Conservation (phyloP, 371 early-diverging fungal species). For the Mucor velutinosus region DNA sequence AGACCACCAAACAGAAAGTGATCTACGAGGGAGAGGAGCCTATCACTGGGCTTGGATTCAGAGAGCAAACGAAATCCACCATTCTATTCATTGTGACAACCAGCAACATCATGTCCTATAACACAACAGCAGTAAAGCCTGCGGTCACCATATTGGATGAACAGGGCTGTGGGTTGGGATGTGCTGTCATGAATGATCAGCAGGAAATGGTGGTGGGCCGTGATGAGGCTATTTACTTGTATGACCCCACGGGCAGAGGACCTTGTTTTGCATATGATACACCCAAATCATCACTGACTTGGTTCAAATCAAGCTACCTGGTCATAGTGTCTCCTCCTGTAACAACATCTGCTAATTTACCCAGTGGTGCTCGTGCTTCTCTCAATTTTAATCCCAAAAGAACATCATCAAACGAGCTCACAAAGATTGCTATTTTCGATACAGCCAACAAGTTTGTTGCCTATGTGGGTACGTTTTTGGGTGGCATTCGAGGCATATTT, state of each 20-base stretch:
- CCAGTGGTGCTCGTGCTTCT: slow-evolving; percentile 35
- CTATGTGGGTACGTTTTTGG: slow-evolving; percentile 72
- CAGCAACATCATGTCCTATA: slow-evolving; percentile 66
- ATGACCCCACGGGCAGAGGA: slow-evolving; percentile 89
- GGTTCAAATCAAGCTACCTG: slow-evolving; percentile 77
- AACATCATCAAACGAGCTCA: slow-evolving; percentile 44
- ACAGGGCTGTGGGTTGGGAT: slow-evolving; percentile 81
- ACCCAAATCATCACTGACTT: slow-evolving; percentile 72
- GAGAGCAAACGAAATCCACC: slow-evolving; percentile 69
- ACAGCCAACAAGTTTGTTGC: slow-evolving; percentile 90
- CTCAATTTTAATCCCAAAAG: slow-evolving; percentile 33
- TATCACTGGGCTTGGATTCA: slow-evolving; percentile 83
- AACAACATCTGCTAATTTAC: slow-evolving; percentile 48
- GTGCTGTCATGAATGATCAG: slow-evolving; percentile 72
- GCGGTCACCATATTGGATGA: slow-evolving; percentile 72
- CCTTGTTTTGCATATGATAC: slow-evolving; percentile 91
- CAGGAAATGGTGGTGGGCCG: slow-evolving; percentile 85
- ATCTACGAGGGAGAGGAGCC: slow-evolving; percentile 85
- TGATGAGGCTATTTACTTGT: slow-evolving; percentile 91
- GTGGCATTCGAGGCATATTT: slow-evolving; percentile 68
- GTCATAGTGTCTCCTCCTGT: slow-evolving; percentile 73
- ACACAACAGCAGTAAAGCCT: slow-evolving; percentile 62
- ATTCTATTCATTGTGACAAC: slow-evolving; percentile 78
- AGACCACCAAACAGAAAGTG: slow-evolving; percentile 76
- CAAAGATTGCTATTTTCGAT: slow-evolving; percentile 88